Evolutionary conservation across 352 stramenopile species (phyloP).

Genomic region (Pythium sukuiense): DNA sequence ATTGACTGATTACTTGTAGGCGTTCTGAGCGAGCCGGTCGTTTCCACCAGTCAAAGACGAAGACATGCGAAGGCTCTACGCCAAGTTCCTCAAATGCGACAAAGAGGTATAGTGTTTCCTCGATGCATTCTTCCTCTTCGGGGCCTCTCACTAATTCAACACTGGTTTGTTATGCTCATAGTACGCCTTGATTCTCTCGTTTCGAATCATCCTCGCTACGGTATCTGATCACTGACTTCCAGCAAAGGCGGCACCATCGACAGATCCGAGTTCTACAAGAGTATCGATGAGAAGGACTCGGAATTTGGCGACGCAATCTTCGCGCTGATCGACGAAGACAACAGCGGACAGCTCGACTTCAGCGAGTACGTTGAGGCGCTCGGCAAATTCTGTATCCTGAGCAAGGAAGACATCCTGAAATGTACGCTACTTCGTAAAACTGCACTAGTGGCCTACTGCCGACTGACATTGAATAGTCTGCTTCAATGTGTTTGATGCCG

Average conservation of each 20-base stretch:
- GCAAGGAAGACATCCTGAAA: conserved; percentile 75
- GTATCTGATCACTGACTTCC: neutral
- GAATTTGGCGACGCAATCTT: conserved; percentile 77
- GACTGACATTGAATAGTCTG: too few relatives aligned
- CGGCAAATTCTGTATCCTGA: conserved; percentile 74
- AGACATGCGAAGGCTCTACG: conserved; percentile 55
- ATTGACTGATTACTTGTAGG: neutral
- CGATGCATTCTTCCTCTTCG: neutral
- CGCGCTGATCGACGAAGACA: conserved; percentile 71
- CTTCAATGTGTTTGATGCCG: conserved; percentile 74
- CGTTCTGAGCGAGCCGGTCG: neutral
- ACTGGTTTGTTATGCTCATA: neutral
- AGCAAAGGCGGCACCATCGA: conserved; percentile 76
- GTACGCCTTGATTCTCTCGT: neutral
- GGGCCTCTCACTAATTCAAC: too few relatives aligned
- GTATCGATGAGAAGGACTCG: conserved; percentile 65
- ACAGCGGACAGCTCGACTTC: conserved; percentile 69
- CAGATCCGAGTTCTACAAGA: conserved; percentile 66
- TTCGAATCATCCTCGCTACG: neutral
- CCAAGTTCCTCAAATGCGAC: conserved; percentile 61
- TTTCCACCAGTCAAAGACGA: conserved; percentile 51
- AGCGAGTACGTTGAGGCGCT: conserved; percentile 76
- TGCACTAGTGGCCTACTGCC: too few relatives aligned
- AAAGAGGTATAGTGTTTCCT: conserved; percentile 69
- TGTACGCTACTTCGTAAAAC: conserved; percentile 39